A percentile compares a stretch with the other conserved stretches of the same genome.
These are phyloP conservation scores for Coniochaeta sp. DNA, from an alignment of 2,329 filamentous ascomycete species.

Conservation along the genomic window DNA sequence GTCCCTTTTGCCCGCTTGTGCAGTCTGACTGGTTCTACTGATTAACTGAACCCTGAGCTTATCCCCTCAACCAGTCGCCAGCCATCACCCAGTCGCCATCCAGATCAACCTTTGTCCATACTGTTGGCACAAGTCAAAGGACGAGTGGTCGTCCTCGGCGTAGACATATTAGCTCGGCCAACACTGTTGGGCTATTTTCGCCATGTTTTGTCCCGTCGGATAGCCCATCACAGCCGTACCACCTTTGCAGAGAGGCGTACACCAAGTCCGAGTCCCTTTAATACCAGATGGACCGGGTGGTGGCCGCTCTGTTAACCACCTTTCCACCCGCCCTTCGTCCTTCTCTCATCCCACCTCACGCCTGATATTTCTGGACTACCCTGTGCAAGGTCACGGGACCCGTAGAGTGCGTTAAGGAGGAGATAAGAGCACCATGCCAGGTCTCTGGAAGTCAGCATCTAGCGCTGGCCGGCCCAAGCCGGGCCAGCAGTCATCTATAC, in stretches of 20 bases:
- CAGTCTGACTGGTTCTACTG: neutral
- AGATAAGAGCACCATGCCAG: slow-evolving; percentile 26
- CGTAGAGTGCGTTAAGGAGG: neutral
- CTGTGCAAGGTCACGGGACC: neutral
- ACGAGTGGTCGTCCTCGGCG: neutral
- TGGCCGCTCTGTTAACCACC: neutral
- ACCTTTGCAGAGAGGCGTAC: neutral
- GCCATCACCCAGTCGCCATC: neutral
- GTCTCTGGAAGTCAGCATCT: slow-evolving; percentile 37
- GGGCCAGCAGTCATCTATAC: slow-evolving; percentile 32
- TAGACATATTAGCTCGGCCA: neutral
- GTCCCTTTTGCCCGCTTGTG: neutral
- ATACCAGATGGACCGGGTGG: neutral
- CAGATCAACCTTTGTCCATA: neutral
- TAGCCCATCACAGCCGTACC: neutral
- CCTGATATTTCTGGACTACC: neutral
- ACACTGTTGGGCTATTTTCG: neutral
- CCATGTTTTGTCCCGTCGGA: slow-evolving; percentile 5
- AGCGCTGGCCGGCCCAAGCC: slow-evolving; percentile 31
- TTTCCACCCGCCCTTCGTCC: slow-evolving; percentile 5
- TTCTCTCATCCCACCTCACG: slow-evolving; percentile 2
- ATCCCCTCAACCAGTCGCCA: no score
- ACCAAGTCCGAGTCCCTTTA: neutral
- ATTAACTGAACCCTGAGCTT: neutral
- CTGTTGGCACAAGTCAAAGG: neutral